Conservation (phyloP, 106 monocot species). For the Dioscorea dumetorum region DNA sequence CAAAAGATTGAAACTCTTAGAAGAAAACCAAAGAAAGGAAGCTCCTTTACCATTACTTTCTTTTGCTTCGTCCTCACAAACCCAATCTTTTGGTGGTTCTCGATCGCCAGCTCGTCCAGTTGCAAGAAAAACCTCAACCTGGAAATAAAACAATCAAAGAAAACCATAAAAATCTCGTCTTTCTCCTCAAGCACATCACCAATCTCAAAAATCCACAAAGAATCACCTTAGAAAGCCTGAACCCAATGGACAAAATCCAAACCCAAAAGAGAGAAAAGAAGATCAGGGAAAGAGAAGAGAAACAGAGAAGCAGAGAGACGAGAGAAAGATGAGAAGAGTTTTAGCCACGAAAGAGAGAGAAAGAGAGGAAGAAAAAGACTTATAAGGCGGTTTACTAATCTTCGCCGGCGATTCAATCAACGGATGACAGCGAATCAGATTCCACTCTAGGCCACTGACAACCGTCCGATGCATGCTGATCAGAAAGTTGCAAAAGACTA, state of each 20-base stretch:
- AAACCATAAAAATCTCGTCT: background rate
- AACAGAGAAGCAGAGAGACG: background rate
- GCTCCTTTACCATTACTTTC: slow-evolving; percentile 48
- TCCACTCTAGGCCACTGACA: background rate
- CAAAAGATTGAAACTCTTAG: background rate
- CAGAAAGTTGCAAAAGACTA: too few species aligned
- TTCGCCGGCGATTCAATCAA: slow-evolving; percentile 1
- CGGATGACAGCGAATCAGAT: background rate
- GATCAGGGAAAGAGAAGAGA: background rate
- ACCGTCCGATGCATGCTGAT: too few species aligned
- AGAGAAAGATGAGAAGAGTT: background rate
- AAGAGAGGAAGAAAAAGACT: background rate
- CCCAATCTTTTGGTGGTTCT: slow-evolving; percentile 34
- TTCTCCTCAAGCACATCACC: too few species aligned
- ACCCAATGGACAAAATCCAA: too few species aligned
- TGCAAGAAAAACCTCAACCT: background rate
- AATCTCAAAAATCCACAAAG: too few species aligned
- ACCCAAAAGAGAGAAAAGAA: background rate
- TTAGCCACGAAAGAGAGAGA: background rate
- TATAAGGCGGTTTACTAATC: background rate
- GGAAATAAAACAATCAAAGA: background rate
- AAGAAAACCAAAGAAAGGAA: background rate
- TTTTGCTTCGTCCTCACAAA: slow-evolving; percentile 39
- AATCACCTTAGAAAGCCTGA: too few species aligned
- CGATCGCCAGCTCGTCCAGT: slow-evolving; percentile 49